Percentiles rank a stretch among this genome's conserved stretches.
These are phyloP conservation scores for Globisporangium takayamanum DNA, from an alignment of 352 stramenopile species.

Conservation along the genomic window DNA sequence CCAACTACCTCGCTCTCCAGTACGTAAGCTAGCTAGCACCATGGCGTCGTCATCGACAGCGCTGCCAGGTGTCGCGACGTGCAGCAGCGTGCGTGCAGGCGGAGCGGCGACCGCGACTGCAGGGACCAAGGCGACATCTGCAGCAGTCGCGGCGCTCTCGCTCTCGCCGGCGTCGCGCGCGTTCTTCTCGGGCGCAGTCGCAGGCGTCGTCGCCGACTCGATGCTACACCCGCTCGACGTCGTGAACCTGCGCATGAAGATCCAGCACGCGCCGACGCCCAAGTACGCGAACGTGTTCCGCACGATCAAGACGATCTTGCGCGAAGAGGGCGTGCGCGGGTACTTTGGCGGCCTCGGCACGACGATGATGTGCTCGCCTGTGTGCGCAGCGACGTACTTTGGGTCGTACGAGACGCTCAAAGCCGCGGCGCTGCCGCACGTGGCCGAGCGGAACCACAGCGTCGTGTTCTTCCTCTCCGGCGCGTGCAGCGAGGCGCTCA, in stretches of 20 bases:
- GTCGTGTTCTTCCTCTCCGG: slow-evolving; percentile 69
- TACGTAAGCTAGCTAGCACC: neutral
- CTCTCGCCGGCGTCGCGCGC: slow-evolving; percentile 48
- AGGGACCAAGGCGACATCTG: slow-evolving; percentile 26
- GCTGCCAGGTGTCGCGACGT: slow-evolving; percentile 18
- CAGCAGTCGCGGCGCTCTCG: slow-evolving; percentile 8
- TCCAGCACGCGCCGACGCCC: slow-evolving; percentile 40
- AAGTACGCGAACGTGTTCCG: slow-evolving; percentile 65
- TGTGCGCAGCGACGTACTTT: slow-evolving; percentile 74
- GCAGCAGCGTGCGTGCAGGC: slow-evolving; percentile 19
- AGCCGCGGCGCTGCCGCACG: slow-evolving; percentile 26
- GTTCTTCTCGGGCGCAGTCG: slow-evolving; percentile 62
- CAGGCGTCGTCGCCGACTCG: slow-evolving; percentile 67
- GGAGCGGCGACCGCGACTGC: slow-evolving; percentile 2
- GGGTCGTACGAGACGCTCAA: slow-evolving; percentile 78
- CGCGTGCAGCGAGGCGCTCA: slow-evolving; percentile 56
- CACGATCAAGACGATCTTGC: slow-evolving; percentile 53
- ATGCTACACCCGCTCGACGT: slow-evolving; percentile 76
- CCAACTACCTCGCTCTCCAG: no score
- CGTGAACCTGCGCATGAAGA: slow-evolving; percentile 82
- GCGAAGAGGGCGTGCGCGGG: slow-evolving; percentile 63
- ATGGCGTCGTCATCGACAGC: neutral
- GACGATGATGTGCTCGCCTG: slow-evolving; percentile 64
- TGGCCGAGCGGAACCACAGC: slow-evolving; percentile 39
- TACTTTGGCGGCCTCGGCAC: slow-evolving; percentile 70